Evolutionary conservation across 306 rosid species (phyloP).

Genomic region (Gleditsia sinensis): DNA sequence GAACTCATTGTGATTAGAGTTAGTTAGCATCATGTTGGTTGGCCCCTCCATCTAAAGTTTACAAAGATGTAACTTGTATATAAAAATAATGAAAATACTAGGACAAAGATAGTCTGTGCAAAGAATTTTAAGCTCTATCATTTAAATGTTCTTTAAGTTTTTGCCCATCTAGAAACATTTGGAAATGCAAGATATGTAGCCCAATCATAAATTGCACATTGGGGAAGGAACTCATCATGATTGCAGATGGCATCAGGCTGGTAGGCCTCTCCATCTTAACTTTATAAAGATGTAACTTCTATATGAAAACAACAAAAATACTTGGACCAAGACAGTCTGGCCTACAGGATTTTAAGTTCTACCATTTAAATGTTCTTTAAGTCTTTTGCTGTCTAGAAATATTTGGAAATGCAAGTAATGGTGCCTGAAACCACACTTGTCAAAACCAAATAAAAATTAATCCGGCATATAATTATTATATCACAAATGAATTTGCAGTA

Average conservation of each 20-base stretch:
- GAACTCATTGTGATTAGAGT: not conserved
- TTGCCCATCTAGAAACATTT: not conserved
- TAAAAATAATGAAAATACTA: not conserved
- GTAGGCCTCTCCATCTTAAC: not conserved
- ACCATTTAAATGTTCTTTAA: not conserved
- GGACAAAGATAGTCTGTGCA: not conserved
- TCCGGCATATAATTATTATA: not conserved
- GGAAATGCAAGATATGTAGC: not conserved
- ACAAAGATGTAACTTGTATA: not conserved
- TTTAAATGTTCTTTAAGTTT: not conserved
- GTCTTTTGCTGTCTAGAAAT: not conserved
- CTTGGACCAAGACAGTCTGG: not conserved
- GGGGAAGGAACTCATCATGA: constrained; percentile 6
- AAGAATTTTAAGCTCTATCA: not conserved
- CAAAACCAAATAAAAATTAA: not conserved
- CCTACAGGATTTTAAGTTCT: not conserved
- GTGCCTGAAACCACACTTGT: not conserved
- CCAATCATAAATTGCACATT: constrained; percentile 19
- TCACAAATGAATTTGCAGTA: not conserved
- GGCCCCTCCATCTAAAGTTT: not conserved
- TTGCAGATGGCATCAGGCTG: constrained; percentile 1
- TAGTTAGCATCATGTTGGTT: constrained; percentile 1
- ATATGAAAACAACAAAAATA: not conserved
- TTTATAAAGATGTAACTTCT: not conserved
- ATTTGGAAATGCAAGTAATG: not conserved